phyloP scores from a whole-genome alignment of 2,329 filamentous ascomycete genomes.

The Eurotiales sp. region DNA sequence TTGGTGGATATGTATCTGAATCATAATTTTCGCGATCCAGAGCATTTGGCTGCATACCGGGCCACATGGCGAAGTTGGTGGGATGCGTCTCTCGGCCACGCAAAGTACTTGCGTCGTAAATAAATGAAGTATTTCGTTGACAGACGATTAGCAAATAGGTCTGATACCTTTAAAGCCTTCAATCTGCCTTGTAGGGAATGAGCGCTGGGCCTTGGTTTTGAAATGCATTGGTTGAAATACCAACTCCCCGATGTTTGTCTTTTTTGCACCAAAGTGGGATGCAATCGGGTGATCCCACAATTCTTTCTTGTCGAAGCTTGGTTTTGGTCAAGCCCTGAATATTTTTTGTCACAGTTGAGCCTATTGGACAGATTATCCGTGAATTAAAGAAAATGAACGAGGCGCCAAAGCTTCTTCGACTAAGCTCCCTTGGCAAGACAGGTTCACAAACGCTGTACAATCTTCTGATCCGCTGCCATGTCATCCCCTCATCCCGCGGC shows the following conservation, averaged over 20 bases:
- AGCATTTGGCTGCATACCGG: background rate
- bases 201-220: no score
- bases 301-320: no score
- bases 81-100: background rate
- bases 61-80: conserved; percentile 1
- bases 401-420: background rate
- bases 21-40: conserved; percentile 1
- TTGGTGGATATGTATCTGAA: conserved; percentile 9
- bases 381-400: background rate
- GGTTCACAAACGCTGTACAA: conserved; percentile 23
- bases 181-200: no score
- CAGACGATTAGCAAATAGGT: no score
- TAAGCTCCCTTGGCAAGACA: background rate
- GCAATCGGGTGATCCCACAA: no score
- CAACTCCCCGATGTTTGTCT: no score
- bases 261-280: no score
- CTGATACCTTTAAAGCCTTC: no score
- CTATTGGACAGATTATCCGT: background rate
- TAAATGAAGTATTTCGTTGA: no score
- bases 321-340: background rate
- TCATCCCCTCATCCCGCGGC: conserved; percentile 61
- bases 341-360: background rate
- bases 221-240: no score
- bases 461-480: conserved; percentile 61
- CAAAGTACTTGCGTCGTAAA: no score